phyloP scores from a whole-genome alignment of 129 eudicot species.

The Ambrosia artemisiifolia region DNA sequence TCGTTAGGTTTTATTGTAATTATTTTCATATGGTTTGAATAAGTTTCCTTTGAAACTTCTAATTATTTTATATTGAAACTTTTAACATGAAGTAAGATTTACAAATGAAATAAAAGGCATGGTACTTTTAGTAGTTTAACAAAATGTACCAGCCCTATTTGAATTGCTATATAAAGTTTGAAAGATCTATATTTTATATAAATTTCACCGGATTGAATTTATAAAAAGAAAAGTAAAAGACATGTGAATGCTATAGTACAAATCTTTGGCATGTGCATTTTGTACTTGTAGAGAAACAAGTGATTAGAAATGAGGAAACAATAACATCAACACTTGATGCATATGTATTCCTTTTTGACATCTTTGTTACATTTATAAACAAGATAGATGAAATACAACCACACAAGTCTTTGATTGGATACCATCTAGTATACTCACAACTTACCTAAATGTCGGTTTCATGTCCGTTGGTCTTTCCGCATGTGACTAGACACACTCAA shows the following conservation, averaged over 20 bases:
- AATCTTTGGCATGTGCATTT: conserved; percentile 34
- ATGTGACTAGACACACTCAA: conserved; percentile 15
- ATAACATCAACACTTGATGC: conserved; percentile 29
- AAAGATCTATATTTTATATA: not conserved
- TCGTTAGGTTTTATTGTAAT: too few species aligned
- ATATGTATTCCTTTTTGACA: conserved; percentile 37
- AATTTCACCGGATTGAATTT: not conserved
- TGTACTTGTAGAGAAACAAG: conserved; percentile 36
- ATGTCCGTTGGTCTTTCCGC: conserved; percentile 19
- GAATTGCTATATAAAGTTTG: not conserved
- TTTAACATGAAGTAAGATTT: not conserved
- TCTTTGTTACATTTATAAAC: conserved; percentile 34
- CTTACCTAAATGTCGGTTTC: conserved; percentile 16
- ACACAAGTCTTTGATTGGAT: conserved; percentile 16
- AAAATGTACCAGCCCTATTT: not conserved
- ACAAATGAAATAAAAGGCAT: not conserved
- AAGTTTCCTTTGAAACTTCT: too few species aligned
- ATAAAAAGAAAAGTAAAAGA: conserved; percentile 16
- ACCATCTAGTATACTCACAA: conserved; percentile 22
- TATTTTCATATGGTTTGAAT: too few species aligned
- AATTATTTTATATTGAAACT: not conserved
- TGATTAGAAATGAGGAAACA: conserved; percentile 36
- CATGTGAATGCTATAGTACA: conserved; percentile 33
- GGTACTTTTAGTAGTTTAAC: not conserved
- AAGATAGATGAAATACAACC: conserved; percentile 22